Evolutionary conservation across 2,329 filamentous ascomycete genomes (phyloP).

Genomic region (Neopestalotiopsis rosae): DNA sequence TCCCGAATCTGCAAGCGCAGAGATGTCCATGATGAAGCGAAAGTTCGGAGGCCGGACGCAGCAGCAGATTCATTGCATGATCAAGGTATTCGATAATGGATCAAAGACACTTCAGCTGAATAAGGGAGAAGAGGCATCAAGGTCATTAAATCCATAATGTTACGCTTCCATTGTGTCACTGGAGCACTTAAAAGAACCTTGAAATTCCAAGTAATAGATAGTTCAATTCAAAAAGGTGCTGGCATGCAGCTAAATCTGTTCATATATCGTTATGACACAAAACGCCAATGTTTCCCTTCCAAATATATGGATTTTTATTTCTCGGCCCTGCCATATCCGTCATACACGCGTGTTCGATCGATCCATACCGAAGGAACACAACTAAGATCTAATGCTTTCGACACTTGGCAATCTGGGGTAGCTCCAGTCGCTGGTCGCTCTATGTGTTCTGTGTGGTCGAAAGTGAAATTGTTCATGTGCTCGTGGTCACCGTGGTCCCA

Average conservation of each 20-base stretch:
- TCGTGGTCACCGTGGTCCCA: not conserved
- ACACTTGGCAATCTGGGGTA: not conserved
- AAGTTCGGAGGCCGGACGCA: too few species aligned
- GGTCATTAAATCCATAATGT: too few species aligned
- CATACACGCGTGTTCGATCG: not conserved
- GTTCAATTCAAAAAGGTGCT: too few species aligned
- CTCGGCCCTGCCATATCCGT: not conserved
- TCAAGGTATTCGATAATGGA: too few species aligned
- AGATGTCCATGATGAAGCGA: not conserved
- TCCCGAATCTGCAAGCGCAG: not conserved
- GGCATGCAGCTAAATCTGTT: not conserved
- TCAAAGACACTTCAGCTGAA: too few species aligned
- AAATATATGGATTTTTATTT: not conserved
- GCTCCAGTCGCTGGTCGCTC: constrained; percentile 10
- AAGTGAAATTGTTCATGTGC: not conserved
- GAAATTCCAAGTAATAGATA: too few species aligned
- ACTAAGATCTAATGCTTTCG: not conserved
- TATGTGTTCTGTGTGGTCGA: constrained; percentile 7
- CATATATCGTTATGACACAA: not conserved
- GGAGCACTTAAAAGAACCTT: too few species aligned
- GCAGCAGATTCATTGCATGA: too few species aligned
- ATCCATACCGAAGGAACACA: not conserved
- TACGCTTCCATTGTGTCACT: too few species aligned
- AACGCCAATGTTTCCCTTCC: not conserved
- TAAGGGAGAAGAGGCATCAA: too few species aligned